Percentiles rank a stretch among this genome's conserved stretches.
Evolutionary conservation across 176 grass and related monocot species (phyloP).

Genomic region (bread wheat (Triticum aestivum)): IWGSC_CS_RefSeq_v2.1 NC_057797.1:683673374-683673873

Average conservation of each 20-base stretch:
- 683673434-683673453: slow-evolving; percentile 70
- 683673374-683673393: slow-evolving; percentile 89
- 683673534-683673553: background rate
- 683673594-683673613: slow-evolving; percentile 69
- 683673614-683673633: slow-evolving; percentile 87
- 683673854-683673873: slow-evolving; percentile 58
- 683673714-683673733: slow-evolving; percentile 91
- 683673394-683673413: slow-evolving; percentile 92
- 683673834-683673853: slow-evolving; percentile 83
- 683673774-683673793: slow-evolving; percentile 87
- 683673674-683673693: slow-evolving; percentile 94
- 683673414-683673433: slow-evolving; percentile 82
- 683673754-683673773: slow-evolving; percentile 98
- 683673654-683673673: slow-evolving; percentile 89
- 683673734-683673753: slow-evolving; percentile 95
- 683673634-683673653: slow-evolving; percentile 94
- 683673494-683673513: slow-evolving; percentile 15
- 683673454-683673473: slow-evolving; percentile 94
- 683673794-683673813: slow-evolving; percentile 77
- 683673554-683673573: background rate
- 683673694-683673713: slow-evolving; percentile 94
- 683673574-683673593: slow-evolving; percentile 13
- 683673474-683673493: slow-evolving; percentile 6
- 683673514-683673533: slow-evolving; percentile 2
- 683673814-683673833: slow-evolving; percentile 67